Percentiles rank a stretch among this genome's conserved stretches.
phyloP scores from a whole-genome alignment of 2,329 filamentous ascomycete genomes.

The Sordariomycetes sp. region DNA sequence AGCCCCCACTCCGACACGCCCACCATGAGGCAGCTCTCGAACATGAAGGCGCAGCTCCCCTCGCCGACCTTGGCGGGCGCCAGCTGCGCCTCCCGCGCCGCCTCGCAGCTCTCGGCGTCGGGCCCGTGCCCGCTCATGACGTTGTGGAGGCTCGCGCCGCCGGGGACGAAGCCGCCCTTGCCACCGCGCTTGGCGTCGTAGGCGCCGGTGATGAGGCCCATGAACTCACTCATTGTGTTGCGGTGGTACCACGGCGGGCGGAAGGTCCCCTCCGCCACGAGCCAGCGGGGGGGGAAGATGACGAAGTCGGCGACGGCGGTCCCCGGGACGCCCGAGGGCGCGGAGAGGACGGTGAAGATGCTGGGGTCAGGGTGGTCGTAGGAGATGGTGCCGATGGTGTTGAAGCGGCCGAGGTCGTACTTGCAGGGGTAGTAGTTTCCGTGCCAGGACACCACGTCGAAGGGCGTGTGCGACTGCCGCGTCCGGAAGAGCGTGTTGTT shows the following conservation, averaged over 20 bases:
- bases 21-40: conserved; percentile 56
- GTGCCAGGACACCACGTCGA: conserved; percentile 72
- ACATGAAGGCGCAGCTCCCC: conserved; percentile 56
- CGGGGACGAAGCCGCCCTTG: conserved; percentile 39
- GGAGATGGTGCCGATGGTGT: conserved; percentile 57
- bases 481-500: conserved; percentile 54
- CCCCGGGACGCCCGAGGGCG: conserved; percentile 43
- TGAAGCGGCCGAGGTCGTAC: conserved; percentile 69
- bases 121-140: conserved; percentile 58
- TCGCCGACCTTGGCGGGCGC: conserved; percentile 43
- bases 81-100: conserved; percentile 39
- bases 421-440: conserved; percentile 72
- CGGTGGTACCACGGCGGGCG: conserved; percentile 61
- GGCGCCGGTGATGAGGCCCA: conserved; percentile 43
- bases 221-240: conserved; percentile 55
- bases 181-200: conserved; percentile 49
- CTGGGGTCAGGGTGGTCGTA: conserved; percentile 69
- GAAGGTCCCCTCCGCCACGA: conserved; percentile 57
- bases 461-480: conserved; percentile 56
- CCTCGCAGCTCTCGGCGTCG: conserved; percentile 41
- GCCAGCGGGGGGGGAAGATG: conserved; percentile 60
- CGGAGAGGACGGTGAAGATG: conserved; percentile 62
- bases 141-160: conserved; percentile 52
- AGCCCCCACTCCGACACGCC: conserved; percentile 60
- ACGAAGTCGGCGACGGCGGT: conserved; percentile 60